phyloP scores from a whole-genome alignment of 1,284 basidiomycete genomes.

The Coniophora puteana region DNA sequence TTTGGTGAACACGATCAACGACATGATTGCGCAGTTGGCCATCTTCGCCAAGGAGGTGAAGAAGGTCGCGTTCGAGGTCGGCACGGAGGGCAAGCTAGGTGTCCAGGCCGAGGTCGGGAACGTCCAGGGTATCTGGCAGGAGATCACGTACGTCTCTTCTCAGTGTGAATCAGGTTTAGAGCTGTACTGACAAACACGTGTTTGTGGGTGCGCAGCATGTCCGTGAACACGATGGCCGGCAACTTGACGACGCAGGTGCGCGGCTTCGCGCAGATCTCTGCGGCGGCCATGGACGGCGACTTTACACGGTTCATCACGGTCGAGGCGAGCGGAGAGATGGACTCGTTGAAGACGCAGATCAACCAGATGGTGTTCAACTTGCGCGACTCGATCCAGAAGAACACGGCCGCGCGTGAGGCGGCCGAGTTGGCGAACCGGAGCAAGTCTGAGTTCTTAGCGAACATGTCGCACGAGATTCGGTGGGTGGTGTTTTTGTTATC shows the following conservation, averaged over 20 bases:
- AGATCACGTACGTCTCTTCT: conserved; percentile 80
- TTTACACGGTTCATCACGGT: conserved; percentile 99
- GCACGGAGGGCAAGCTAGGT: conserved; percentile 94
- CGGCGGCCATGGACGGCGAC: conserved; percentile 98
- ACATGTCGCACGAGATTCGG: conserved; percentile 97
- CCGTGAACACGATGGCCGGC: conserved; percentile 95
- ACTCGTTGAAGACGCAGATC: conserved; percentile 98
- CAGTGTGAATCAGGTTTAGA: conserved; percentile 3
- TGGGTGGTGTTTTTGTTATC: conserved; percentile 32
- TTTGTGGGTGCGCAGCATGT: conserved; percentile 64
- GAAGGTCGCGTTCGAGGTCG: conserved; percentile 93
- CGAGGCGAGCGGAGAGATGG: conserved; percentile 98
- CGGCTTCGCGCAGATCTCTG: conserved; percentile 98
- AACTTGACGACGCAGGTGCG: conserved; percentile 98
- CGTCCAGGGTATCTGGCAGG: conserved; percentile 97
- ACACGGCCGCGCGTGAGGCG: conserved; percentile 95
- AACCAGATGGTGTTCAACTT: conserved; percentile 99
- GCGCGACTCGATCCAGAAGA: conserved; percentile 97
- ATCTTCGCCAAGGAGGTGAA: conserved; percentile 95
- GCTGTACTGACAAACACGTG: conserved; percentile 9
- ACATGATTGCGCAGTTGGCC: conserved; percentile 95
- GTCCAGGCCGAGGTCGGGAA: conserved; percentile 97
- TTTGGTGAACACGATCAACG: conserved; percentile 92
- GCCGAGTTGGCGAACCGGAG: conserved; percentile 95
- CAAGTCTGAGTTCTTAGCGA: conserved; percentile 98